Percentiles rank a stretch among this genome's conserved stretches.
Evolutionary conservation across 75 land plant genomes (phyloP).

Genomic region (Pinus tabuliformis): DNA sequence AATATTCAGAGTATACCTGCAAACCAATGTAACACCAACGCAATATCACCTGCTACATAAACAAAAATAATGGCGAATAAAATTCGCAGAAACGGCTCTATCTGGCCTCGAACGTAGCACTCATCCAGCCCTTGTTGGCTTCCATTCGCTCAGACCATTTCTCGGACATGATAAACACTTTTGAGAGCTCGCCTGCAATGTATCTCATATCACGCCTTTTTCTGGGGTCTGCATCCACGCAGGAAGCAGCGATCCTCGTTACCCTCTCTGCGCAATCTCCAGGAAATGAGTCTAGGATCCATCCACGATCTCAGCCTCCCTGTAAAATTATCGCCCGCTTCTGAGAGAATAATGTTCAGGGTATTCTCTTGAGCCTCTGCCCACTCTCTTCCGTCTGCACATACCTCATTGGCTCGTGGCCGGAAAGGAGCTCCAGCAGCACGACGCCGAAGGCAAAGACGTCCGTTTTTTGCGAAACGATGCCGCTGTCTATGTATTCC

Average conservation of each 20-base stretch:
- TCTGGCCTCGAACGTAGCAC: not conserved
- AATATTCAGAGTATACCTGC: no score
- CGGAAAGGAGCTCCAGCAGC: no score
- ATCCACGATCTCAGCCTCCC: not conserved
- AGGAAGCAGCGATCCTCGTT: not conserved
- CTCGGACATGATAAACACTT: not conserved
- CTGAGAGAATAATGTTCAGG: not conserved
- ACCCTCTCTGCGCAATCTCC: no score
- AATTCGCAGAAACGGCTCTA: not conserved
- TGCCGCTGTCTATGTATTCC: no score
- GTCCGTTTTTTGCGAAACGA: no score
- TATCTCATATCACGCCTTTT: conserved; percentile 11
- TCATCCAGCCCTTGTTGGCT: not conserved
- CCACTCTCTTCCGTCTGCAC: not conserved
- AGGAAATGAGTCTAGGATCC: no score
- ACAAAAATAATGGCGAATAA: not conserved
- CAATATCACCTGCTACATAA: no score
- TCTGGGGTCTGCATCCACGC: conserved; percentile 1
- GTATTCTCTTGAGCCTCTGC: not conserved
- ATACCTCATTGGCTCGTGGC: no score
- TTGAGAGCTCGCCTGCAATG: not conserved
- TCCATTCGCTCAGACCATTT: not conserved
- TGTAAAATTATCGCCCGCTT: not conserved
- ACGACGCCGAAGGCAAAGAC: no score
- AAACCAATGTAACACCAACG: no score